Evolutionary conservation across 2,329 filamentous ascomycete genomes (phyloP), one percentile per base, ranked within the genome.

Genomic region (Fusarium subtropicale): DNA sequence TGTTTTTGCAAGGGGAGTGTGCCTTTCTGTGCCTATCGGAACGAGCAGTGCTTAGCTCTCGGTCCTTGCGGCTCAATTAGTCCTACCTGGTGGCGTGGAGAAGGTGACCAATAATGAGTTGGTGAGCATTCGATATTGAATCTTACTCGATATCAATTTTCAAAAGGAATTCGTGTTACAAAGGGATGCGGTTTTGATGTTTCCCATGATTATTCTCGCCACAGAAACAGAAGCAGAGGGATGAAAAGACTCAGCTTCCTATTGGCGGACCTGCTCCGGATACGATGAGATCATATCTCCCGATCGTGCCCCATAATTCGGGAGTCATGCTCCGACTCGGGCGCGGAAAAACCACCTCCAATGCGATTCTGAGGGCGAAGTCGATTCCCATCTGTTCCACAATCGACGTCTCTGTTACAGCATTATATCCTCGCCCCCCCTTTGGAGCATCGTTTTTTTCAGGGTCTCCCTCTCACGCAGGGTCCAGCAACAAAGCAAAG

Each of bases 181-280:
- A 59, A n/a, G 16, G 26, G 31, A 63, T 50, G 20, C 10, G 30
- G 6, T 34, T 63, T 50, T 28, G n/a, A 50, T 2, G 8, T 51
- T 51, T 7, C 18, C 24, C 24, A 20, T 28, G 22, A 13, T 18
- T 18, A 18, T 9, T 24, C 34, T 61, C 22, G 42, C 55, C 54
- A 56, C 34, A 24, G 13, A 24, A 42, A 15, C 34, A 24, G 16
- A 24, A 42, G 20, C 30, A 51, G 13, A 34, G 13, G 38, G 28
- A 41, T 16, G 50, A 10, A 18, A 7, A 2, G 20, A 22, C 12
- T 7, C 4, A 2, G 3, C 9, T 4, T 33, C 7, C 59, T 0
- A 64, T 64, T 68, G 64, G 64, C 22, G 64, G 64, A 64, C 28
- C 30, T 7, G 11, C 64, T 68, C 64, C 64, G 58, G 18, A 31